Conservation (phyloP, 2,329 filamentous ascomycete genomes). For the Colletotrichum lupini region DNA sequence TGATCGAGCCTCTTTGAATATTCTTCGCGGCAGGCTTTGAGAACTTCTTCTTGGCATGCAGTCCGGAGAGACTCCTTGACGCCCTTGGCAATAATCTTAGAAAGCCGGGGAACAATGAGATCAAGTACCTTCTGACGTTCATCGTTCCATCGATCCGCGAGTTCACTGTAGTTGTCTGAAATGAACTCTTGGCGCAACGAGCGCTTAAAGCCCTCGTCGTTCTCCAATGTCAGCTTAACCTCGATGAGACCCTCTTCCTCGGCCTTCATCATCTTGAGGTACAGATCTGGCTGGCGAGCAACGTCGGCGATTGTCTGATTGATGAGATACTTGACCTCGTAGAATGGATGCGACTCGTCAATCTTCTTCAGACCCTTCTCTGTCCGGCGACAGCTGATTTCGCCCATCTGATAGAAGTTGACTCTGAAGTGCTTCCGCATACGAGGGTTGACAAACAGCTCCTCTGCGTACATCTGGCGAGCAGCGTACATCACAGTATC, state of each 20-base stretch:
- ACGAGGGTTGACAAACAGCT: slow-evolving; percentile 86
- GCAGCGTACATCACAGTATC: slow-evolving; percentile 81
- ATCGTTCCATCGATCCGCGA: slow-evolving; percentile 94
- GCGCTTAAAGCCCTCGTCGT: slow-evolving; percentile 79
- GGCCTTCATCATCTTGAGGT: slow-evolving; percentile 96
- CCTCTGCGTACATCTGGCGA: slow-evolving; percentile 90
- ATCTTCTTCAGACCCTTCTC: slow-evolving; percentile 95
- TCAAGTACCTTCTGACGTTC: slow-evolving; percentile 88
- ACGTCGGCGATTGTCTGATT: slow-evolving; percentile 88
- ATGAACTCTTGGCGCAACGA: slow-evolving; percentile 86
- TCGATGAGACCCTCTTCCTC: slow-evolving; percentile 94
- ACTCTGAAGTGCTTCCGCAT: slow-evolving; percentile 89
- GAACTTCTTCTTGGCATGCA: slow-evolving; percentile 91
- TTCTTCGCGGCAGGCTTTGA: slow-evolving; percentile 88
- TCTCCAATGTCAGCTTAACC: slow-evolving; percentile 81
- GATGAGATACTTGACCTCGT: slow-evolving; percentile 96
- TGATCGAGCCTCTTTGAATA: slow-evolving; percentile 93
- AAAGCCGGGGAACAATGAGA: slow-evolving; percentile 81
- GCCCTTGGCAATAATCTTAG: slow-evolving; percentile 86
- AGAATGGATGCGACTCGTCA: slow-evolving; percentile 94
- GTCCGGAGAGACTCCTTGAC: slow-evolving; percentile 95
- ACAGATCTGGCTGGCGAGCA: slow-evolving; percentile 86
- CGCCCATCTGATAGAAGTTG: slow-evolving; percentile 84
- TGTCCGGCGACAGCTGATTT: slow-evolving; percentile 88
- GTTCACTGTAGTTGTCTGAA: slow-evolving; percentile 94